Percentiles rank a stretch among this genome's conserved stretches.
Evolutionary conservation across 2,329 filamentous ascomycete species (phyloP).

Genomic region (Pseudogymnoascus sp.): DNA sequence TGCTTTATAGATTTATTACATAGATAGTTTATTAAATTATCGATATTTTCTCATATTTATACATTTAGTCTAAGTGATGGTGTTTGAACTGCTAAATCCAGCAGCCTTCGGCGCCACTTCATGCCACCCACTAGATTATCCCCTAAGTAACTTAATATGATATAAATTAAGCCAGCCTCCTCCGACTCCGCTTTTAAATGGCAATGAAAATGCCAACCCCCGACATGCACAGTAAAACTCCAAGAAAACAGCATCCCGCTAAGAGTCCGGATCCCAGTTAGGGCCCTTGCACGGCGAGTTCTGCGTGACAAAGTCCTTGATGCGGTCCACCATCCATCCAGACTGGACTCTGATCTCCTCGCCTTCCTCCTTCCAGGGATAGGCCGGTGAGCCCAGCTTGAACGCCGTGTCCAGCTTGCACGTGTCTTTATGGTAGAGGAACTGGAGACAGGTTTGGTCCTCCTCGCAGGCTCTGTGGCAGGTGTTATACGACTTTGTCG

Average conservation of each 20-base stretch:
- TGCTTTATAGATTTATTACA: conserved; percentile 15
- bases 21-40: background rate
- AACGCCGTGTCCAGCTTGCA: conserved; percentile 11
- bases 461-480: conserved; percentile 44
- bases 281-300: background rate
- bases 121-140: background rate
- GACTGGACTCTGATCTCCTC: conserved; percentile 12
- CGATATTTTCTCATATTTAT: background rate
- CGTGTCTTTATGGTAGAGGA: conserved; percentile 23
- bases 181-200: background rate
- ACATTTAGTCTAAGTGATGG: background rate
- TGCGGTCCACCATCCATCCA: conserved; percentile 8
- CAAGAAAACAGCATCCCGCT: background rate
- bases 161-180: background rate
- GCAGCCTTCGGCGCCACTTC: background rate
- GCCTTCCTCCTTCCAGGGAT: conserved; percentile 15
- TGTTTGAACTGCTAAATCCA: background rate
- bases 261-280: background rate
- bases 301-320: background rate
- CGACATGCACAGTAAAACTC: background rate
- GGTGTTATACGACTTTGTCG: conserved; percentile 30
- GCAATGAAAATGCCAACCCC: background rate
- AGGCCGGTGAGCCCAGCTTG: conserved; percentile 11
- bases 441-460: conserved; percentile 31
- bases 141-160: background rate